Conservation (phyloP, 1,139 yeast species). For the Taphrina flavorubra region DNA sequence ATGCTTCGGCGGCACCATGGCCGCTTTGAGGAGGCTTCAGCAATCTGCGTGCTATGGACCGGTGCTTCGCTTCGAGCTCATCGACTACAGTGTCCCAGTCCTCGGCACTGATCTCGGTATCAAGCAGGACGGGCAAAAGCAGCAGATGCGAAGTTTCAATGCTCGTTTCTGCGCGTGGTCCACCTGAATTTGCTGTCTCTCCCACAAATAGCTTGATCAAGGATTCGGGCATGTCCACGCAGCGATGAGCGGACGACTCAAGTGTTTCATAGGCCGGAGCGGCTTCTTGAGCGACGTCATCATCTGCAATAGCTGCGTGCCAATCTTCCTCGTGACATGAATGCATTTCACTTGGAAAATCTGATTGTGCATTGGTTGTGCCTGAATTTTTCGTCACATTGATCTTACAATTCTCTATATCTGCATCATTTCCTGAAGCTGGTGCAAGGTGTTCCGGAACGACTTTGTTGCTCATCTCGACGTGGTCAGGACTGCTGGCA, state of each 20-base stretch:
- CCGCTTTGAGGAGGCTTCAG: not conserved
- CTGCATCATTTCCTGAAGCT: too few relatives aligned
- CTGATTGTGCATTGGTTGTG: too few relatives aligned
- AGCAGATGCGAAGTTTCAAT: not conserved
- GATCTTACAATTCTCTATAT: too few relatives aligned
- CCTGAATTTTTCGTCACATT: too few relatives aligned
- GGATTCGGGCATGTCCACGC: not conserved
- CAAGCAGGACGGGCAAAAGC: not conserved
- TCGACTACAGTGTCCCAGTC: slow-evolving; percentile 14
- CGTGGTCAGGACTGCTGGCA: too few relatives aligned
- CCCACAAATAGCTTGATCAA: not conserved
- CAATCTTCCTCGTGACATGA: too few relatives aligned
- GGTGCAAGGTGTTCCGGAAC: too few relatives aligned
- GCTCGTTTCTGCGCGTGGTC: not conserved
- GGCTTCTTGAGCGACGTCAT: not conserved
- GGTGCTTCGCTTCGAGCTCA: slow-evolving; percentile 13
- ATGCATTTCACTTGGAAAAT: too few relatives aligned
- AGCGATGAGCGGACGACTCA: not conserved
- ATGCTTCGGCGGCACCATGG: not conserved
- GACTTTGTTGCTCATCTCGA: too few relatives aligned
- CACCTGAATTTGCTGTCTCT: not conserved
- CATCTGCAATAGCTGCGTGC: not conserved
- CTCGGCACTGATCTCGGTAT: not conserved
- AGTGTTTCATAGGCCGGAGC: not conserved
- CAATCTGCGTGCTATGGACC: slow-evolving; percentile 5